Evolutionary conservation across 1,284 basidiomycete genomes (phyloP).

Genomic region (Naganishia liquefaciens): DNA sequence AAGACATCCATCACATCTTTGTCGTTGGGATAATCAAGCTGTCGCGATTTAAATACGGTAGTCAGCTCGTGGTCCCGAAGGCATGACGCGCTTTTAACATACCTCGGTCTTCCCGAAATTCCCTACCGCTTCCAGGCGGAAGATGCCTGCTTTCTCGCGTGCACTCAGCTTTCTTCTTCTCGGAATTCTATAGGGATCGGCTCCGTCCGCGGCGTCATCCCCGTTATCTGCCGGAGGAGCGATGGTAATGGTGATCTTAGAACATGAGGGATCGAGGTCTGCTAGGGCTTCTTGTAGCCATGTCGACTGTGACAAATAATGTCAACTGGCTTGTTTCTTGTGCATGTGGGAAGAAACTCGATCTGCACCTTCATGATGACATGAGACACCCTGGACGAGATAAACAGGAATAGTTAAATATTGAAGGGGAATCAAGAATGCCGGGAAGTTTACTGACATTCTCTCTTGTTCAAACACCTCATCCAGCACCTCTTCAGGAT

Average conservation of each 20-base stretch:
- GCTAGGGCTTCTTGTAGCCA: constrained; percentile 90
- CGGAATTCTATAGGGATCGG: constrained; percentile 37
- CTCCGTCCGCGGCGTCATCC: constrained; percentile 42
- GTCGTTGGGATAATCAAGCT: constrained; percentile 94
- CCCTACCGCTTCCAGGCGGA: constrained; percentile 74
- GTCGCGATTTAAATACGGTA: constrained; percentile 9
- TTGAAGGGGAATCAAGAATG: neutral
- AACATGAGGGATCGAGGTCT: constrained; percentile 80
- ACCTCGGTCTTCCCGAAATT: constrained; percentile 82
- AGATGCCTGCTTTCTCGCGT: constrained; percentile 58
- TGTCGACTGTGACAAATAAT: constrained; percentile 63
- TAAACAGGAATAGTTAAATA: too few relatives aligned
- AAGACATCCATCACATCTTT: constrained; percentile 83
- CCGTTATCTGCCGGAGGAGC: constrained; percentile 58
- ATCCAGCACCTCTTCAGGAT: constrained; percentile 76
- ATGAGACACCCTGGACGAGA: constrained; percentile 63
- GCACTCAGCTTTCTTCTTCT: constrained; percentile 35
- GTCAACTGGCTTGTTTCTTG: constrained; percentile 25
- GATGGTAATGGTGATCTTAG: constrained; percentile 77
- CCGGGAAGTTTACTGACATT: constrained; percentile 57
- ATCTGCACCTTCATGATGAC: constrained; percentile 77
- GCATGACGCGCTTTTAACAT: constrained; percentile 31
- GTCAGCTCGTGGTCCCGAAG: constrained; percentile 11
- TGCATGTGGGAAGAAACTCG: too few relatives aligned
- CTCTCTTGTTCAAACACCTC: constrained; percentile 72